These are phyloP conservation scores for Cicer bijugum DNA, from an alignment of 306 rosid genomes.

Conservation along the genomic window DNA sequence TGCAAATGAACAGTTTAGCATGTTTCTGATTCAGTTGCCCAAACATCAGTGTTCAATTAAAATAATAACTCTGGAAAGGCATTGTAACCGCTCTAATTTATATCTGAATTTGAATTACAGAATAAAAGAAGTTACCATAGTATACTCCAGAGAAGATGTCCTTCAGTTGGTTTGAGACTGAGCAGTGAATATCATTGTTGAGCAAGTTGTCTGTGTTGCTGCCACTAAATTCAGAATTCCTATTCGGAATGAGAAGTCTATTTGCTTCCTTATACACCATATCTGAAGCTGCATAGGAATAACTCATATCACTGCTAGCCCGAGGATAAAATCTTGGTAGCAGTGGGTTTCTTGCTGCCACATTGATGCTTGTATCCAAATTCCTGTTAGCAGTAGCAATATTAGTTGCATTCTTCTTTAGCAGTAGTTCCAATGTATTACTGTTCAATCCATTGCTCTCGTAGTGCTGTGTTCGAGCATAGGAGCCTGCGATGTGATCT, in stretches of 20 bases:
- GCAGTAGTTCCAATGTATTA: slow-evolving; percentile 47
- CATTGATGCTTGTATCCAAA: slow-evolving; percentile 42
- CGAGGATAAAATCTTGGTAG: slow-evolving; percentile 48
- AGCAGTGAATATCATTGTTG: slow-evolving; percentile 45
- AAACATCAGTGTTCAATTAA: slow-evolving; percentile 22
- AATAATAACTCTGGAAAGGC: slow-evolving; percentile 34
- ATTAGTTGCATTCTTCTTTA: slow-evolving; percentile 40
- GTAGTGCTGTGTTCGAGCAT: slow-evolving; percentile 36
- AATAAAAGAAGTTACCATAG: slow-evolving; percentile 53
- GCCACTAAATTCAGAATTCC: slow-evolving; percentile 47
- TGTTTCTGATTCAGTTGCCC: slow-evolving; percentile 23
- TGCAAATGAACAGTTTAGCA: slow-evolving; percentile 30
- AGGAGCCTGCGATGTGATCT: slow-evolving; percentile 47
- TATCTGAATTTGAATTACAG: slow-evolving; percentile 29
- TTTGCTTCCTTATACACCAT: slow-evolving; percentile 35
- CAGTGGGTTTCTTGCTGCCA: slow-evolving; percentile 53
- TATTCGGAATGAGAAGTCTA: slow-evolving; percentile 43
- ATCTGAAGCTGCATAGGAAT: slow-evolving; percentile 44
- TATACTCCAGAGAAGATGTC: slow-evolving; percentile 52
- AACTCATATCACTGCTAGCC: slow-evolving; percentile 30
- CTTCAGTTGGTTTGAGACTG: slow-evolving; percentile 49
- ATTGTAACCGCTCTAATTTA: slow-evolving; percentile 13
- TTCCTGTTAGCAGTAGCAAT: slow-evolving; percentile 44
- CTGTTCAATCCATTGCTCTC: slow-evolving; percentile 47
- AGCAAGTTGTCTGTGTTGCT: slow-evolving; percentile 47